Base-by-base conservation (phyloP, 1,139 yeast genomes). In the Taphrina populina region DNA sequence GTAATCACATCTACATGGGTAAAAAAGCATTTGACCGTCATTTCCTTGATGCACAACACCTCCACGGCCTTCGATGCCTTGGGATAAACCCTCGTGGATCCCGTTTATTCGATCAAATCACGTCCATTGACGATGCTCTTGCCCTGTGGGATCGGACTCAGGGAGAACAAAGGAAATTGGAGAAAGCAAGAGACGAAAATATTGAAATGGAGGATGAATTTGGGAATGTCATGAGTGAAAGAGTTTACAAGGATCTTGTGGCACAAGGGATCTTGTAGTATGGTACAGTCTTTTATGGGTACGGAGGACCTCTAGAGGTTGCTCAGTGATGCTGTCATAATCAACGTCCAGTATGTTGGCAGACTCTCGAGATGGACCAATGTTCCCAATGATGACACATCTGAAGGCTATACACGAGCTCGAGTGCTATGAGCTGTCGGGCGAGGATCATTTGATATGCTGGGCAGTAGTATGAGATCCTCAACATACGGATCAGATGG, bases 131-230 rank as follows among this genome's bases (percentile, higher is more conserved):
- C 6, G 96, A 90, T 52, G 96, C 92, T 0, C 64, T 74, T 30
- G 71, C 60, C 3, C 45, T 92, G 39, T 79, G 85, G 80, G 71
- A 73, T 1, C 71, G 69, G 41, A 61, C 83, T 7, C 73, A 73
- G 60, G 68, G 69, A 36, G 76, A 76, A 34, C 68, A 69, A 20
- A 67, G 77, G 51, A 61, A 65, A 1, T 70, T 69, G 57, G 76
- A 75, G 30, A 74, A 71, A 17, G 75, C 75, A 54, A 66, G 67
- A 19, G 88, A 82, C 58, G 76, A 77, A 60, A 80, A 82, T 0
- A 77, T 83, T 5, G 95, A 90, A 68, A 86, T 88, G 52, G 97
- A 90, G 67, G 97, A 92, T 66, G 83, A 80, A 1, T 88, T 87
- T 29, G 98, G 97, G 6, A 90, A 92, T 67, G 96, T 88, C 19